These are phyloP conservation scores for Boletus coccyginus DNA, from an alignment of 768 basidiomycete genomes.

Conservation along the genomic window DNA sequence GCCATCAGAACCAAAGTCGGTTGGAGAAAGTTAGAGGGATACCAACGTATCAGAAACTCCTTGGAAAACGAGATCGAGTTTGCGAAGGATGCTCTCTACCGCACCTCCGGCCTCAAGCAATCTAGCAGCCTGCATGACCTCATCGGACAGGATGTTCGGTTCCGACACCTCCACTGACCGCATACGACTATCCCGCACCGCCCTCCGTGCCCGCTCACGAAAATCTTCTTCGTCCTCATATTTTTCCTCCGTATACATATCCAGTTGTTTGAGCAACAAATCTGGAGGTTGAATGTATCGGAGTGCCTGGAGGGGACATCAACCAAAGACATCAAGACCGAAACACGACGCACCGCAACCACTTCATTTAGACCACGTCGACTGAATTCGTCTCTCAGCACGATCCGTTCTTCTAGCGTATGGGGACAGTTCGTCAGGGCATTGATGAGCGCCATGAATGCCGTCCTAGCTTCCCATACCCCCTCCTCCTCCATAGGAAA, in stretches of 20 bases:
- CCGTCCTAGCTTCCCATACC: constrained; percentile 78
- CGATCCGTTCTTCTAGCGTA: constrained; percentile 71
- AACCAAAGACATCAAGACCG: neutral
- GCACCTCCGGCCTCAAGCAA: constrained; percentile 29
- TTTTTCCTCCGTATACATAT: constrained; percentile 84
- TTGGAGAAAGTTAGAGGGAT: neutral
- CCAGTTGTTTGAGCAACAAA: constrained; percentile 71
- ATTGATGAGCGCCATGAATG: constrained; percentile 76
- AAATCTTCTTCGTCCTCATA: constrained; percentile 88
- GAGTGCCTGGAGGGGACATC: constrained; percentile 49
- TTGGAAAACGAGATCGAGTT: constrained; percentile 54
- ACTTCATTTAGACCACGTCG: constrained; percentile 81
- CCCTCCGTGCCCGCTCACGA: constrained; percentile 56
- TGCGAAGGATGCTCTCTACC: constrained; percentile 60
- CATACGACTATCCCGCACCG: constrained; percentile 27
- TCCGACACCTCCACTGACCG: constrained; percentile 38
- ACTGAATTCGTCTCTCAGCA: constrained; percentile 79
- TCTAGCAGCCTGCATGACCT: constrained; percentile 57
- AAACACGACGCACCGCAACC: constrained; percentile 61
- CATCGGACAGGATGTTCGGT: constrained; percentile 54
- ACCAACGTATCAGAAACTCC: constrained; percentile 61
- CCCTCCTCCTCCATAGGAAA: constrained; percentile 59
- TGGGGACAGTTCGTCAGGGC: constrained; percentile 69
- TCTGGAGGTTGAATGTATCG: constrained; percentile 77
- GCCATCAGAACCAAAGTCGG: constrained; percentile 1